Evolutionary conservation across 768 basidiomycete genomes (phyloP), one percentile per base, ranked within the genome.

Genomic region (Melanogaster broomeanus): DNA sequence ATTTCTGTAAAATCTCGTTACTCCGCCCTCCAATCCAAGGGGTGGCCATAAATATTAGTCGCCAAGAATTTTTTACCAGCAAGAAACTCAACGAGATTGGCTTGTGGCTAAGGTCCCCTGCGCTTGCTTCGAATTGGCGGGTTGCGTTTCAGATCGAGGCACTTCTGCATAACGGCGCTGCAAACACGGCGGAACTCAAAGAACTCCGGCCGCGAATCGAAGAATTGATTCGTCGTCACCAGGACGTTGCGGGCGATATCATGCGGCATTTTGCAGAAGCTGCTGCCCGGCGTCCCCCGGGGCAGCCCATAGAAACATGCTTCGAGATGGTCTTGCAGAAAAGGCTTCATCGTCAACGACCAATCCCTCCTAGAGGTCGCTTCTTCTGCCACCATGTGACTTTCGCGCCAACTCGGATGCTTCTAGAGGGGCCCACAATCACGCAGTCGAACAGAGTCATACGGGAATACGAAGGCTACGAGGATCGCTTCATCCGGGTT

Each of bases 361-460:
- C 48, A 7, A 13, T 44, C 44, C 49, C 72, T 48, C 62, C 72
- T 15, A 43, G 62, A 11, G 73, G 78, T 5, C 70, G 74, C 18
- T 85, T 90, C 59, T 73, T 74, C n/a, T 91, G 87, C 57, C 83
- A 82, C 42, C 88, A 89, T 56, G 81, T 88, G 41, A 88, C 85
- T 0, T 78, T 91, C 34, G 88, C 88, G 0, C 91, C 91, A 0
- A 88, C 87, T 9, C 78, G 87, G 19, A 71, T 87, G 49, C 68
- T 89, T 11, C 68, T 93, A 8, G 89, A 91, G 70, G 91, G 91
- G 0, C 91, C 91, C 2, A 86, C 83, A 51, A 63, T 82, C 0
- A 80, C 81, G 22, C 86, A 92, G 58, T 88, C 89, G 13, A 95
- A 95, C 53, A 80, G 88, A 1, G 81, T 93, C 45, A 85, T 95